These are phyloP conservation scores for Selenicereus undatus DNA, from an alignment of 148 eudicot species.

Conservation along the genomic window DNA sequence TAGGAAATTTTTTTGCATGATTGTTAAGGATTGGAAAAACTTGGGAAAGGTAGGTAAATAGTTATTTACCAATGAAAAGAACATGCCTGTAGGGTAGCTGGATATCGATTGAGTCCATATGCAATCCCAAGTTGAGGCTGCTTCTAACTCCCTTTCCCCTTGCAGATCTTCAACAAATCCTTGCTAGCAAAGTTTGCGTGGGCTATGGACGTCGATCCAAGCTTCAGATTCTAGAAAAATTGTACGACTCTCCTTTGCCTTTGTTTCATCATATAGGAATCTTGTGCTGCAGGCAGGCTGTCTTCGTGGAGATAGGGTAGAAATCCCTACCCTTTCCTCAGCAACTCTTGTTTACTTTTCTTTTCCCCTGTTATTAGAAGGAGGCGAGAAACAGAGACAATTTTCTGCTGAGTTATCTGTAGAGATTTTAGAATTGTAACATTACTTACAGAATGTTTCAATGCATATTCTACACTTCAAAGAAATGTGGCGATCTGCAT, in stretches of 20 bases:
- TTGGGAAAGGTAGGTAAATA: no score
- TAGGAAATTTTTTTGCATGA: no score
- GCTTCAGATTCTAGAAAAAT: constrained; percentile 69
- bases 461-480: constrained; percentile 21
- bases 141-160: neutral
- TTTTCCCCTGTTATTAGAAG: constrained; percentile 19
- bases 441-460: constrained; percentile 16
- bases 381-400: constrained; percentile 21
- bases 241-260: neutral
- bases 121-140: no score
- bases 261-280: constrained; percentile 11
- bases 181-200: constrained; percentile 89
- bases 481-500: constrained; percentile 4
- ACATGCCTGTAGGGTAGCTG: no score
- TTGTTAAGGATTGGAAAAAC: no score
- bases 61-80: no score
- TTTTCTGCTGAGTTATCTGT: constrained; percentile 21
- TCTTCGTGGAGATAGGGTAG: neutral
- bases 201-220: constrained; percentile 93
- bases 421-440: constrained; percentile 27
- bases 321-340: neutral
- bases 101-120: no score
- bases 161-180: constrained; percentile 93
- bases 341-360: constrained; percentile 6
- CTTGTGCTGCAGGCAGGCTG: constrained; percentile 12